Evolutionary conservation across 768 basidiomycete species (phyloP).

Genomic region (Lactarius pseudohatsudake): DNA sequence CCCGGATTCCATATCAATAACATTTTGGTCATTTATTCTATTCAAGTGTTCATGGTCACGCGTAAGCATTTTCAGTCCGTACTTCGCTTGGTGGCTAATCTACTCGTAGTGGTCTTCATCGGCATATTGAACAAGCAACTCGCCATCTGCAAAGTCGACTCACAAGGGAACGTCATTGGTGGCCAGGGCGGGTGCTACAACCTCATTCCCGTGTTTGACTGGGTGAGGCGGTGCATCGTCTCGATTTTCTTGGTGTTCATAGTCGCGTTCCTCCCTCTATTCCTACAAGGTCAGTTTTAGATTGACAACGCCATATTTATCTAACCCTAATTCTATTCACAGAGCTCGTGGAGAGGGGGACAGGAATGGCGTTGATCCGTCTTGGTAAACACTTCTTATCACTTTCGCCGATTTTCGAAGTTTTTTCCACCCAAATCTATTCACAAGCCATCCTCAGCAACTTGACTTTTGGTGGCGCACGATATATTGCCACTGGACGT

Average conservation of each 20-base stretch:
- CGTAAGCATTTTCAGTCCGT: slow-evolving; percentile 48
- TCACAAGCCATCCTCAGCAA: slow-evolving; percentile 96
- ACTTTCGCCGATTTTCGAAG: slow-evolving; percentile 95
- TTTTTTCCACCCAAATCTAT: slow-evolving; percentile 98
- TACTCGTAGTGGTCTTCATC: slow-evolving; percentile 74
- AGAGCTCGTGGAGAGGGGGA: slow-evolving; percentile 97
- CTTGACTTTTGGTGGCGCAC: slow-evolving; percentile 95
- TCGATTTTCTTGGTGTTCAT: slow-evolving; percentile 99
- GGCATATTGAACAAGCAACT: slow-evolving; percentile 96
- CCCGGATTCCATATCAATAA: slow-evolving; percentile 99
- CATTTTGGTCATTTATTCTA: slow-evolving; percentile 96
- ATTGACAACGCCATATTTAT: slow-evolving; percentile 8
- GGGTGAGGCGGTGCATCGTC: slow-evolving; percentile 95
- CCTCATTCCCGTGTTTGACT: slow-evolving; percentile 93
- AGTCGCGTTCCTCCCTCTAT: slow-evolving; percentile 94
- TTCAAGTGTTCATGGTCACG: slow-evolving; percentile 96
- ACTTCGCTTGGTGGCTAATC: neutral
- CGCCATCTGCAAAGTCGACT: slow-evolving; percentile 83
- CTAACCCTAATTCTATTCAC: slow-evolving; percentile 10
- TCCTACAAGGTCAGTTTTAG: slow-evolving; percentile 77
- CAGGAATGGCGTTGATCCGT: slow-evolving; percentile 90
- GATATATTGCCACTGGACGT: slow-evolving; percentile 98
- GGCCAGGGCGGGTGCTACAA: slow-evolving; percentile 96
- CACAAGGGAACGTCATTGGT: slow-evolving; percentile 70
- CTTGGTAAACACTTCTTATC: slow-evolving; percentile 97